A percentile compares a stretch with the other conserved stretches of the same genome.
Evolutionary conservation across 805 yeast genomes (phyloP).

Genomic region (Starmerella vaccinii): DNA sequence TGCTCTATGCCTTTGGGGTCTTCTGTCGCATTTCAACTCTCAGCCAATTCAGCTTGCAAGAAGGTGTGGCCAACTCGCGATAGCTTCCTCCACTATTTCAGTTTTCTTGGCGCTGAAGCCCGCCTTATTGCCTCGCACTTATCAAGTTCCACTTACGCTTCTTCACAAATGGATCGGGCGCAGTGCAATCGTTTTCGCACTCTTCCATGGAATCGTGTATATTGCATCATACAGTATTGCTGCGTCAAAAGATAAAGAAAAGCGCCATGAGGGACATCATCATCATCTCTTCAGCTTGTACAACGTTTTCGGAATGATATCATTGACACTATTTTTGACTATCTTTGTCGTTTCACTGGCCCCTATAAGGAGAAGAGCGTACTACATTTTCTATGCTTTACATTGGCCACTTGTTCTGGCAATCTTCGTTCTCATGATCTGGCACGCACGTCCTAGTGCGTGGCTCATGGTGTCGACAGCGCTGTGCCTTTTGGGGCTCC

Average conservation of each 20-base stretch:
- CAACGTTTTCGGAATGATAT: conserved; percentile 63
- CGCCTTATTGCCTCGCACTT: conserved; percentile 66
- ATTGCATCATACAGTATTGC: conserved; percentile 10
- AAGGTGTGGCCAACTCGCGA: conserved; percentile 66
- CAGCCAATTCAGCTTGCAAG: conserved; percentile 44
- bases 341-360: conserved; percentile 62
- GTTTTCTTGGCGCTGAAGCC: conserved; percentile 71
- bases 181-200: conserved; percentile 55
- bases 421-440: conserved; percentile 49
- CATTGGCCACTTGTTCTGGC: conserved; percentile 72
- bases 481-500: conserved; percentile 42
- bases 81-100: conserved; percentile 64
- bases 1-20: conserved; percentile 10
- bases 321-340: conserved; percentile 38
- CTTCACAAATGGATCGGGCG: conserved; percentile 89
- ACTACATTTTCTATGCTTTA: conserved; percentile 53
- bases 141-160: conserved; percentile 61
- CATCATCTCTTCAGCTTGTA: conserved; percentile 12
- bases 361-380: conserved; percentile 50
- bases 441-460: conserved; percentile 73
- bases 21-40: conserved; percentile 14
- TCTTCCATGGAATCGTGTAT: conserved; percentile 56
- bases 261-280: conserved; percentile 18
- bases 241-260: not conserved
- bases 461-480: conserved; percentile 48